Percentiles rank a stretch among this genome's conserved stretches.
phyloP scores from a whole-genome alignment of 805 yeast species.

The Saitoella complicata region DNA sequence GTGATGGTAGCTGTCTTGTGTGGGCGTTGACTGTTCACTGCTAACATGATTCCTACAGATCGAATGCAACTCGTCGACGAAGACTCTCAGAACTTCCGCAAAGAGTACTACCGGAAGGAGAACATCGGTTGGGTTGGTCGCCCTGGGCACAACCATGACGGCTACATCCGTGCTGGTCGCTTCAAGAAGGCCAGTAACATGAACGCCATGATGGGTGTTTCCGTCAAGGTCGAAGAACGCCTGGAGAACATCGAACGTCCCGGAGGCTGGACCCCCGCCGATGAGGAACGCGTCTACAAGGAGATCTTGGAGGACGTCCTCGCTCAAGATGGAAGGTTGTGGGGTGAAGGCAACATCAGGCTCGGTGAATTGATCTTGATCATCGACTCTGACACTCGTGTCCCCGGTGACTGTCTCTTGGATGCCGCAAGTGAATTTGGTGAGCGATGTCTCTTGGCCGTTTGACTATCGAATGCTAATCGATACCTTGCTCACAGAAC shows the following conservation, averaged over 20 bases:
- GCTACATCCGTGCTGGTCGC: slow-evolving; percentile 8
- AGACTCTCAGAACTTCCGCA: slow-evolving; percentile 5
- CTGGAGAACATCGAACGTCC: slow-evolving; percentile 5
- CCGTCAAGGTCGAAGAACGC: slow-evolving; percentile 7
- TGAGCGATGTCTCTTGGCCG: neutral
- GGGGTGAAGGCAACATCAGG: slow-evolving; percentile 10
- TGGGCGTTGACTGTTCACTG: no score
- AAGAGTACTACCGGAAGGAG: slow-evolving; percentile 7
- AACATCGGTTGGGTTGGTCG: slow-evolving; percentile 9
- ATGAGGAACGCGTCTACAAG: slow-evolving; percentile 7
- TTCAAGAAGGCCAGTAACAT: slow-evolving; percentile 10
- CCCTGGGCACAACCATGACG: slow-evolving; percentile 8
- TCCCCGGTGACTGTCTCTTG: slow-evolving; percentile 10
- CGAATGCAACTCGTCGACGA: slow-evolving; percentile 8
- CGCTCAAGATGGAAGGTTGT: slow-evolving; percentile 4
- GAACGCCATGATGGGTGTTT: slow-evolving; percentile 8
- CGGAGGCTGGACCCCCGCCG: slow-evolving; percentile 7
- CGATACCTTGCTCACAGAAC: neutral
- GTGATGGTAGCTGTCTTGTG: slow-evolving; percentile 3
- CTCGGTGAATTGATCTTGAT: slow-evolving; percentile 10
- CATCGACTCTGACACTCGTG: slow-evolving; percentile 9
- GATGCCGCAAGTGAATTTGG: slow-evolving; percentile 10
- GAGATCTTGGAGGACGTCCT: slow-evolving; percentile 3
- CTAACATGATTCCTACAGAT: neutral
- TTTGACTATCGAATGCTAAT: no score